phyloP scores from a whole-genome alignment of 2,329 filamentous ascomycete genomes.

The Boeremia exigua region DNA sequence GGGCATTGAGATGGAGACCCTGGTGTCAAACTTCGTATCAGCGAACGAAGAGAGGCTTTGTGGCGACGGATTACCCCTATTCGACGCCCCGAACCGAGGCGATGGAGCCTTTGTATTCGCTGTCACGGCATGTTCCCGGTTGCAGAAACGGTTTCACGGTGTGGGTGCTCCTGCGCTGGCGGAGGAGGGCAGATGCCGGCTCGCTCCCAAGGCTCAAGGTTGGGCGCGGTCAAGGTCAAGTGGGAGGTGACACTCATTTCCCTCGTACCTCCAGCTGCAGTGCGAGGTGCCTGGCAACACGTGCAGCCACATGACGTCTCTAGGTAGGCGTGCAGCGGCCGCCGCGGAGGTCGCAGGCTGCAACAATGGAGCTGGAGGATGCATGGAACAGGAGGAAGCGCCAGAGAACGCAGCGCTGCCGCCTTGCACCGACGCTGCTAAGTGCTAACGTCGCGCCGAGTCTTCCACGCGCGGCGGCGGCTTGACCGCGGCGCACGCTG shows the following conservation, averaged over 20 bases:
- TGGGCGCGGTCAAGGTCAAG: no score
- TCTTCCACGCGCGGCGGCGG: constrained; percentile 13
- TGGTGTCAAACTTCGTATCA: constrained; percentile 4
- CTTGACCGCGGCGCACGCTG: constrained; percentile 6
- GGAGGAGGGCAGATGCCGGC: neutral
- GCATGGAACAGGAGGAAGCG: no score
- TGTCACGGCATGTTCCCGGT: constrained; percentile 12
- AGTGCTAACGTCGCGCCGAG: constrained; percentile 11
- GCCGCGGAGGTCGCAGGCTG: constrained; percentile 3
- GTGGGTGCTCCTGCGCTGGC: neutral
- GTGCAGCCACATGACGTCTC: constrained; percentile 6
- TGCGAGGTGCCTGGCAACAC: neutral
- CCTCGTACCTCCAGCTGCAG: neutral
- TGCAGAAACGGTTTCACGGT: constrained; percentile 1
- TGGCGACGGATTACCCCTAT: constrained; percentile 20
- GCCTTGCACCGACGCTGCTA: neutral
- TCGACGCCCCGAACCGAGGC: constrained; percentile 3
- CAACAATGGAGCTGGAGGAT: neutral
- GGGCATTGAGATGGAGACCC: constrained; percentile 1
- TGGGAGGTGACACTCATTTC: constrained; percentile 1
- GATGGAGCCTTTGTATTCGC: constrained; percentile 1
- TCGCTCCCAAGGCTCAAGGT: neutral
- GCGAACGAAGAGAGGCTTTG: constrained; percentile 2
- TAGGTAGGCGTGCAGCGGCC: neutral
- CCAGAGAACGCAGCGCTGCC: neutral